Evolutionary conservation across 2,329 filamentous ascomycete genomes (phyloP).

Genomic region (Paraphaeosphaeria sporulosa): DNA sequence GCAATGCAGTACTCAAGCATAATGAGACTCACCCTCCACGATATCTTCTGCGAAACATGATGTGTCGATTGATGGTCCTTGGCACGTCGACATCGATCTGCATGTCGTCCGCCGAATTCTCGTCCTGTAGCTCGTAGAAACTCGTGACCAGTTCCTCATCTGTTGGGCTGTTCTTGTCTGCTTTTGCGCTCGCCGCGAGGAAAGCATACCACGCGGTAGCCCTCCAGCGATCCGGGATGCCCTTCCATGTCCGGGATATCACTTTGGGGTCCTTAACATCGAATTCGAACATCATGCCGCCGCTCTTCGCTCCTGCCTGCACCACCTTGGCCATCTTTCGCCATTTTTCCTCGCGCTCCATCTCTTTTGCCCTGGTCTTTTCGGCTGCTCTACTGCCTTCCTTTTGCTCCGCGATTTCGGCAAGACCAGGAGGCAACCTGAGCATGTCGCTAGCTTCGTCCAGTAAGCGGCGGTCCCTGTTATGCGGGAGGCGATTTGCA

Average conservation of each 20-base stretch:
- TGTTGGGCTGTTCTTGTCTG: slow-evolving; percentile 65
- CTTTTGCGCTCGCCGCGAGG: slow-evolving; percentile 76
- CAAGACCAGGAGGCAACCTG: slow-evolving; percentile 62
- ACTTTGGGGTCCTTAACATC: slow-evolving; percentile 80
- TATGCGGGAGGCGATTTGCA: slow-evolving; percentile 61
- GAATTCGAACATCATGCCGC: slow-evolving; percentile 77
- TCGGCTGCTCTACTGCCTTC: slow-evolving; percentile 58
- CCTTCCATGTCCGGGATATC: slow-evolving; percentile 94
- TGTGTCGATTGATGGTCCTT: slow-evolving; percentile 90
- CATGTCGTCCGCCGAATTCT: slow-evolving; percentile 85
- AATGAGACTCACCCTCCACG: slow-evolving; percentile 70
- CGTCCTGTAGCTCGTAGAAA: slow-evolving; percentile 76
- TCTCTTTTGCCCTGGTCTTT: slow-evolving; percentile 65
- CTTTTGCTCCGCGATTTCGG: slow-evolving; percentile 53
- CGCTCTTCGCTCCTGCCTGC: slow-evolving; percentile 58
- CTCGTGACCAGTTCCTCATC: slow-evolving; percentile 75
- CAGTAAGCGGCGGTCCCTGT: slow-evolving; percentile 61
- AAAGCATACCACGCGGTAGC: slow-evolving; percentile 95
- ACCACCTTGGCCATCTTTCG: slow-evolving; percentile 67
- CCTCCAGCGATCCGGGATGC: slow-evolving; percentile 95
- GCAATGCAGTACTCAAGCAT: no score
- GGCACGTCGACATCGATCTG: slow-evolving; percentile 98
- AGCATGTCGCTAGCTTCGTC: slow-evolving; percentile 72
- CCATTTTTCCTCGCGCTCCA: slow-evolving; percentile 71
- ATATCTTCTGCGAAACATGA: slow-evolving; percentile 95